phyloP scores from a whole-genome alignment of 2,329 filamentous ascomycete species.

The Alternaria ethzedia region DNA sequence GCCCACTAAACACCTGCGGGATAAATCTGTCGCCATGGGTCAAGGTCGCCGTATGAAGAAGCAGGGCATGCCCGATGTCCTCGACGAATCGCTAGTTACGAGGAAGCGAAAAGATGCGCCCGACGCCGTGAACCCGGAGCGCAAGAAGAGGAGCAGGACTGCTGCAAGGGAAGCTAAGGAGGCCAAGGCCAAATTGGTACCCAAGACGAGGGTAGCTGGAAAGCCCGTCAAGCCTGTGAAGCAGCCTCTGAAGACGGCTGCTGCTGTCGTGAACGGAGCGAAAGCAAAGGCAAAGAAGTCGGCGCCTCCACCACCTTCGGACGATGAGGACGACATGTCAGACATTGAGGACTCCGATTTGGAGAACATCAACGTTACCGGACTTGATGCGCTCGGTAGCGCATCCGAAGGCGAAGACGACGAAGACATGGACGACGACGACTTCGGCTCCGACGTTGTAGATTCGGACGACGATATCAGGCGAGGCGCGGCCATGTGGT shows the following conservation, averaged over 20 bases:
- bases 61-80: conserved; percentile 82
- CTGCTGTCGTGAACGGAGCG: conserved; percentile 48
- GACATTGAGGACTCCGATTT: conserved; percentile 33
- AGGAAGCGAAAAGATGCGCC: conserved; percentile 87
- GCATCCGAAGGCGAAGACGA: conserved; percentile 47
- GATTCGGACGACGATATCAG: conserved; percentile 67
- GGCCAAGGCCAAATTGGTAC: conserved; percentile 19
- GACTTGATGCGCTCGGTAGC: conserved; percentile 50
- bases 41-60: conserved; percentile 92
- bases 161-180: conserved; percentile 42
- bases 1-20: not conserved
- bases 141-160: conserved; percentile 66
- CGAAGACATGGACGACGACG: conserved; percentile 48
- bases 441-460: conserved; percentile 50
- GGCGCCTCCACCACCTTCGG: conserved; percentile 35
- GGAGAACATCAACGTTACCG: conserved; percentile 42
- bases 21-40: conserved; percentile 67
- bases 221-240: conserved; percentile 9
- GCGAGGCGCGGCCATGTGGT: conserved; percentile 75
- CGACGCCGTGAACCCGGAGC: conserved; percentile 51
- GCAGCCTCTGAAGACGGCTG: conserved; percentile 42
- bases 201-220: conserved; percentile 20
- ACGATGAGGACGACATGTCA: conserved; percentile 36
- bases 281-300: conserved; percentile 43
- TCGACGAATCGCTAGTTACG: conserved; percentile 76